Percentiles rank a stretch among this genome's conserved stretches.
Conservation (phyloP, 1,284 basidiomycete genomes). For the Athelia sp. region DNA sequence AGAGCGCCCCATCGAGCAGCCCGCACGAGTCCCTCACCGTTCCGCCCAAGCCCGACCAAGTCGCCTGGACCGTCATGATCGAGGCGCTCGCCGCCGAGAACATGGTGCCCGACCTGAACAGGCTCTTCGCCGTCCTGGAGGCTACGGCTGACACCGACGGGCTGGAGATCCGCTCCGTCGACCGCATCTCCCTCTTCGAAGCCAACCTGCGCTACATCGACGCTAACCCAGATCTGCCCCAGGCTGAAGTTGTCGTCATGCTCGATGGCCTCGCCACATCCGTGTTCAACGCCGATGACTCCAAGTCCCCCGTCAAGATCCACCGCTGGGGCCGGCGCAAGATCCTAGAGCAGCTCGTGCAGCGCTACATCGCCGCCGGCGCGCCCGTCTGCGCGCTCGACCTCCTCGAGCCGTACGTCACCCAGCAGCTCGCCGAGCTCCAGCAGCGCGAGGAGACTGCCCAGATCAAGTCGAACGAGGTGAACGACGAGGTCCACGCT, state of each 20-base stretch:
- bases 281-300: conserved; percentile 14
- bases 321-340: not conserved
- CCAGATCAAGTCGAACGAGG: not conserved
- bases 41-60: conserved; percentile 44
- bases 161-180: conserved; percentile 25
- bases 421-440: not conserved
- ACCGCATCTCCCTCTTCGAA: conserved; percentile 29
- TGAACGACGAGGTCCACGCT: not conserved
- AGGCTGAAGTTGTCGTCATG: conserved; percentile 11
- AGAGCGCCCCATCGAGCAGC: conserved; percentile 29
- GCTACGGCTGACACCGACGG: conserved; percentile 27
- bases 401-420: not conserved
- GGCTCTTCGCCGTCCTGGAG: conserved; percentile 38
- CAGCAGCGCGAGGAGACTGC: not conserved
- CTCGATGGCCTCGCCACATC: conserved; percentile 23
- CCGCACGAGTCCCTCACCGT: conserved; percentile 34
- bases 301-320: conserved; percentile 3
- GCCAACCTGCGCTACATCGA: conserved; percentile 35
- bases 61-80: conserved; percentile 50
- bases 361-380: not conserved
- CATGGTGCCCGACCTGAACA: conserved; percentile 51
- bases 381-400: not conserved
- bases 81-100: conserved; percentile 43
- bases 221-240: conserved; percentile 7
- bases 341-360: not conserved